These are phyloP conservation scores for Xenosphaeropsis pyriputrescens DNA, from an alignment of 2,329 filamentous ascomycete genomes.

Conservation along the genomic window DNA sequence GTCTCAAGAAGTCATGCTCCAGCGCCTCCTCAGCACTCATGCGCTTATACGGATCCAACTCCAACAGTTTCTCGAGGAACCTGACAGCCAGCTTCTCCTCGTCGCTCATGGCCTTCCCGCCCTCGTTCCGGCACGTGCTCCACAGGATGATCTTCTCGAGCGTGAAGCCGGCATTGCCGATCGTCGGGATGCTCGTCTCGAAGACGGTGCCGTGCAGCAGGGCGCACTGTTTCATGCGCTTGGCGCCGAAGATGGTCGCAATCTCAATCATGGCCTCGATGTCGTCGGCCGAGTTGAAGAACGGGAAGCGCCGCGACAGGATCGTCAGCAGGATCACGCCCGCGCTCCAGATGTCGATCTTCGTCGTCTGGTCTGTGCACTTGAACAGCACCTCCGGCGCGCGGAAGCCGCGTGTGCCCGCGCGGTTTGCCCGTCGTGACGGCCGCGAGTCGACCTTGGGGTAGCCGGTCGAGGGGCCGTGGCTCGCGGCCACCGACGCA, in stretches of 20 bases:
- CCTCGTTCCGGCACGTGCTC: slow-evolving; percentile 68
- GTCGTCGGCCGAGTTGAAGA: slow-evolving; percentile 98
- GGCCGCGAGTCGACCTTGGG: slow-evolving; percentile 82
- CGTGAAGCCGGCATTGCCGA: slow-evolving; percentile 71
- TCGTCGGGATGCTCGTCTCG: slow-evolving; percentile 83
- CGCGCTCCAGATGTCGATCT: slow-evolving; percentile 93
- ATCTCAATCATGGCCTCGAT: slow-evolving; percentile 97
- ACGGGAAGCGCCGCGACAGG: slow-evolving; percentile 81
- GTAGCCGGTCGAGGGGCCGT: slow-evolving; percentile 48
- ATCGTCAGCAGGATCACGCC: slow-evolving; percentile 97
- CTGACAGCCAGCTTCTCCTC: slow-evolving; percentile 61
- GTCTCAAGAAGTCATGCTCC: slow-evolving; percentile 51
- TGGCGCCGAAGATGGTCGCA: slow-evolving; percentile 79
- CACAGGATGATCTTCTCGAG: slow-evolving; percentile 92
- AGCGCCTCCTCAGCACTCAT: slow-evolving; percentile 66
- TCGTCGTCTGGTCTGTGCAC: slow-evolving; percentile 85
- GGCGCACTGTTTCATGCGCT: slow-evolving; percentile 70
- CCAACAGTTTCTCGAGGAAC: slow-evolving; percentile 60
- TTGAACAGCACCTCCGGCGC: slow-evolving; percentile 95
- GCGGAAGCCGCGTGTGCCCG: slow-evolving; percentile 88
- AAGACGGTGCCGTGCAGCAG: slow-evolving; percentile 82
- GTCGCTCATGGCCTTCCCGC: slow-evolving; percentile 37
- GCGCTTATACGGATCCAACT: slow-evolving; percentile 58
- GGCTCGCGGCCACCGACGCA: slow-evolving; percentile 40
- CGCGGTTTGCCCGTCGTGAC: slow-evolving; percentile 81